Evolutionary conservation across 2,329 filamentous ascomycete genomes (phyloP).

Genomic region (Fusarium multiceps): DNA sequence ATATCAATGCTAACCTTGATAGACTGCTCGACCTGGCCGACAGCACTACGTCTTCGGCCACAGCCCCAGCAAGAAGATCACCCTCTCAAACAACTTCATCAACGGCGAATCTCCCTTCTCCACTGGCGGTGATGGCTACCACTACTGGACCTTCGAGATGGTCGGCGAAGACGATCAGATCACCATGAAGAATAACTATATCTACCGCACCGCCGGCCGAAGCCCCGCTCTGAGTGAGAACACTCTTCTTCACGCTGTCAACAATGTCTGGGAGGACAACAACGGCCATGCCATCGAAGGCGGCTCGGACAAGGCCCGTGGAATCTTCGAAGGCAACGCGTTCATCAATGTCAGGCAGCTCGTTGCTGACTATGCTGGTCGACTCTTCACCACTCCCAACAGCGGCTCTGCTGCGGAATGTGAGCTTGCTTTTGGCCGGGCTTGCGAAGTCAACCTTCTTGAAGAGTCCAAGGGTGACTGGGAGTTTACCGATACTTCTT

Average conservation of each 20-base stretch:
- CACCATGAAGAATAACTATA: conserved; percentile 69
- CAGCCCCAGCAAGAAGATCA: conserved; percentile 1
- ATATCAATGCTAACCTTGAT: background rate
- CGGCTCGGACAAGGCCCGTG: background rate
- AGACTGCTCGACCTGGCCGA: background rate
- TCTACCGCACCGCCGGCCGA: conserved; percentile 42
- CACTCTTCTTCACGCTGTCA: conserved; percentile 10
- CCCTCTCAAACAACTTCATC: conserved; percentile 9
- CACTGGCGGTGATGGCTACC: conserved; percentile 66
- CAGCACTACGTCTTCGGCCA: conserved; percentile 10
- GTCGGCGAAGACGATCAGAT: conserved; percentile 60
- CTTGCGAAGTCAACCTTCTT: background rate
- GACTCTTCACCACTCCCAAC: background rate
- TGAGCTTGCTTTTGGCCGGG: background rate
- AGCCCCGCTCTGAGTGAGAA: conserved; percentile 2
- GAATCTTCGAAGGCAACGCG: background rate
- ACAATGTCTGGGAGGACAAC: conserved; percentile 16
- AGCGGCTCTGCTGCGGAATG: background rate
- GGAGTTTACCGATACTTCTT: conserved; percentile 11
- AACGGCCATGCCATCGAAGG: background rate
- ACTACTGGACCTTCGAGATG: conserved; percentile 70
- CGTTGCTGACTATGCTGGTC: background rate
- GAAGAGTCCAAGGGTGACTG: background rate
- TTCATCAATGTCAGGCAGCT: conserved; percentile 7
- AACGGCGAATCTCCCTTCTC: conserved; percentile 5